Evolutionary conservation across 106 monocot species (phyloP).

Genomic region (Posidonia australis): DNA sequence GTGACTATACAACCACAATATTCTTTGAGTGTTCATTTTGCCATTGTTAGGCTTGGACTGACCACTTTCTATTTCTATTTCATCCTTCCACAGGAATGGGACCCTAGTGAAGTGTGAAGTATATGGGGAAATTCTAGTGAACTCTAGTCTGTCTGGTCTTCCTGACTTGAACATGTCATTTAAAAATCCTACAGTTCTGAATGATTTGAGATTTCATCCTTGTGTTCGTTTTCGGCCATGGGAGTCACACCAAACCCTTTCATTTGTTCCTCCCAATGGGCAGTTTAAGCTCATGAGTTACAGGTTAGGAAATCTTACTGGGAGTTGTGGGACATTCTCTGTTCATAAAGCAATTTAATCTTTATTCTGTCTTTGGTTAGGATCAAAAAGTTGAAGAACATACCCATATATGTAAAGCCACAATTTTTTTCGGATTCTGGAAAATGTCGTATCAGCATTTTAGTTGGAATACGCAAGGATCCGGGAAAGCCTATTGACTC

Average conservation of each 20-base stretch:
- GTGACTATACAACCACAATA: too few relatives aligned
- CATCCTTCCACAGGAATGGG: constrained; percentile 41
- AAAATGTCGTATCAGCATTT: constrained; percentile 54
- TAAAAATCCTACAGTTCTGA: constrained; percentile 46
- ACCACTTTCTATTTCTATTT: not conserved
- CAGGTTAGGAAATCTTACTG: constrained; percentile 30
- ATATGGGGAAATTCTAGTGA: constrained; percentile 78
- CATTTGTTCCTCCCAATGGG: constrained; percentile 83
- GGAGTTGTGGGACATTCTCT: too few relatives aligned
- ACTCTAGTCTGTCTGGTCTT: constrained; percentile 54
- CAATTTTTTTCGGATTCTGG: constrained; percentile 63
- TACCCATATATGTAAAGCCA: constrained; percentile 86
- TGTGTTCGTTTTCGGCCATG: constrained; percentile 81
- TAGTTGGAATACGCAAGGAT: constrained; percentile 80
- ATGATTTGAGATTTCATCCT: constrained; percentile 79
- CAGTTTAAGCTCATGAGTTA: constrained; percentile 75
- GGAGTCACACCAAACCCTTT: constrained; percentile 57
- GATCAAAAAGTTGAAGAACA: constrained; percentile 72
- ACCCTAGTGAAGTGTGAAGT: constrained; percentile 59
- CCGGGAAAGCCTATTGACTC: constrained; percentile 72
- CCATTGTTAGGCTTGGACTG: not conserved
- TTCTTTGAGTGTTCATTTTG: too few relatives aligned
- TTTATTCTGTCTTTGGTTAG: constrained; percentile 18
- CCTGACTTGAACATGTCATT: constrained; percentile 74
- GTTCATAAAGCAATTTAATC: too few relatives aligned